Evolutionary conservation across 106 monocot genomes (phyloP).

Genomic region (Ottelia alismoides): DNA sequence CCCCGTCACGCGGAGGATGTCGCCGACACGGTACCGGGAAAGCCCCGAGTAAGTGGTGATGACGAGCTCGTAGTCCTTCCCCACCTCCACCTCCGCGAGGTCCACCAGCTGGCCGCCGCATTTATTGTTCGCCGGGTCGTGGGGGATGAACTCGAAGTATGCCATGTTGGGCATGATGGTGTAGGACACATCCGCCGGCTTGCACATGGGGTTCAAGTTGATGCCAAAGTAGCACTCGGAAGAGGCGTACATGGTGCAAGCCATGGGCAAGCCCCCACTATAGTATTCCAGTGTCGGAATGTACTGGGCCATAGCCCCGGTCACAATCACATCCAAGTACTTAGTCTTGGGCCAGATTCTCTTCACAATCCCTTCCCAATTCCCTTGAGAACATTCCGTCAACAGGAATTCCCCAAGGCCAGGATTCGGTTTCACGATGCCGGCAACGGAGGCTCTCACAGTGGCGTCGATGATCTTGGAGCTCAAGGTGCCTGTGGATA

Average conservation of each 20-base stretch:
- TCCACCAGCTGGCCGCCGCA: constrained; percentile 20
- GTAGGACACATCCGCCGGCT: constrained; percentile 38
- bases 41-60: constrained; percentile 74
- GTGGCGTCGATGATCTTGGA: constrained; percentile 11
- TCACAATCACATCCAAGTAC: constrained; percentile 21
- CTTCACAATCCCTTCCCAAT: constrained; percentile 18
- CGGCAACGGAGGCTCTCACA: constrained; percentile 8
- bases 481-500: constrained; percentile 10
- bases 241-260: constrained; percentile 56
- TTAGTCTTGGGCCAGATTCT: constrained; percentile 18
- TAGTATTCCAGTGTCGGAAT: constrained; percentile 12
- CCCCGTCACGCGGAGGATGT: constrained; percentile 48
- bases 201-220: constrained; percentile 37
- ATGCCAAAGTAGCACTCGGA: constrained; percentile 71
- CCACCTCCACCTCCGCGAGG: constrained; percentile 42
- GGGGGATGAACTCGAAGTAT: constrained; percentile 62
- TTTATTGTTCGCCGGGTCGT: neutral
- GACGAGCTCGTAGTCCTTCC: constrained; percentile 70
- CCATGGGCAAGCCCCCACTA: constrained; percentile 31
- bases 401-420: constrained; percentile 2
- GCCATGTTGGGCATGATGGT: constrained; percentile 78
- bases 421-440: constrained; percentile 2
- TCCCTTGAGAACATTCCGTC: constrained; percentile 7
- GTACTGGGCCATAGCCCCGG: constrained; percentile 36
- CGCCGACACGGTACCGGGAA: constrained; percentile 63